Evolutionary conservation across 106 monocot genomes (phyloP).

Genomic region (Chionographis japonica): DNA sequence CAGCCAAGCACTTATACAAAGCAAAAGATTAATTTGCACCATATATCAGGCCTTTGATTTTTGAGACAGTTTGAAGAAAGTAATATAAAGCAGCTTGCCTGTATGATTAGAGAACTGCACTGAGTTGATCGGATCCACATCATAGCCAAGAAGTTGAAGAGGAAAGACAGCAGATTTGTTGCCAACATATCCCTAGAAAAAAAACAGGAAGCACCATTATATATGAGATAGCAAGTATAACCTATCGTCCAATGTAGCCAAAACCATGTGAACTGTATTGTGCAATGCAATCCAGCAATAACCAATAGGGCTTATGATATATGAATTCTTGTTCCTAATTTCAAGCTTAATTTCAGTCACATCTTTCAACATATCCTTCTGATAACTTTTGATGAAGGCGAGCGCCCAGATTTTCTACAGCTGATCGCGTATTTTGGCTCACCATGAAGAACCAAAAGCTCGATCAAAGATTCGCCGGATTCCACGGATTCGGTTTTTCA

Average conservation of each 20-base stretch:
- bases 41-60: constrained; percentile 34
- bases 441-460: no score
- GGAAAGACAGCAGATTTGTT: constrained; percentile 99
- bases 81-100: constrained; percentile 76
- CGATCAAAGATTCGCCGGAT: no score
- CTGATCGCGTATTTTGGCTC: no score
- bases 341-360: no score
- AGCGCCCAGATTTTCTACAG: no score
- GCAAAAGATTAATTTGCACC: constrained; percentile 42
- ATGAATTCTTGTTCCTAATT: no score
- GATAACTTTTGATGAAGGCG: no score
- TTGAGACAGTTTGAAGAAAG: constrained; percentile 37
- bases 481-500: no score
- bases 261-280: constrained; percentile 61
- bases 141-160: constrained; percentile 97
- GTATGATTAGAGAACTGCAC: constrained; percentile 99
- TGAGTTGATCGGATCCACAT: constrained; percentile 98
- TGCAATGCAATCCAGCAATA: constrained; percentile 6
- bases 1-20: constrained; percentile 16
- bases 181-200: constrained; percentile 88
- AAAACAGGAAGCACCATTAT: background rate
- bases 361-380: no score
- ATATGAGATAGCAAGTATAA: background rate
- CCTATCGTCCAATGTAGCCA: background rate
- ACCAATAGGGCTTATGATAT: no score